These are phyloP conservation scores for Acmispon strigosus DNA, from an alignment of 306 rosid genomes.

Conservation along the genomic window DNA sequence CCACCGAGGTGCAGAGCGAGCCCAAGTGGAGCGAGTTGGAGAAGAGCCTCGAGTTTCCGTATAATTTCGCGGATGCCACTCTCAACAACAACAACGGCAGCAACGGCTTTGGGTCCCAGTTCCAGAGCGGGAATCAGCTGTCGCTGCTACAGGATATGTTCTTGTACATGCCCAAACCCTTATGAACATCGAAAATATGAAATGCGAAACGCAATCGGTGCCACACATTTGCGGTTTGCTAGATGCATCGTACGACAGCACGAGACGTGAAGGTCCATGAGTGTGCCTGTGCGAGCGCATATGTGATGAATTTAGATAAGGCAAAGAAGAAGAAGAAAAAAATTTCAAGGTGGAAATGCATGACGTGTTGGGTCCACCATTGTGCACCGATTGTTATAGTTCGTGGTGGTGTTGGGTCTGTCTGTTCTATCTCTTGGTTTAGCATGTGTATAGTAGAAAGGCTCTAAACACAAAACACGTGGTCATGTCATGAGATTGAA, in stretches of 20 bases:
- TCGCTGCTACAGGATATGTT: slow-evolving; percentile 84
- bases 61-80: slow-evolving; percentile 56
- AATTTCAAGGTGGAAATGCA: neutral
- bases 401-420: too few relatives aligned
- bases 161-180: slow-evolving; percentile 62
- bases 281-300: slow-evolving; percentile 34
- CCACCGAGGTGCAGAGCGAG: slow-evolving; percentile 88
- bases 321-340: neutral
- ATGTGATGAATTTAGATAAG: neutral
- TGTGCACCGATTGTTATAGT: neutral
- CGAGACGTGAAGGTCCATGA: slow-evolving; percentile 79
- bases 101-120: slow-evolving; percentile 41
- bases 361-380: slow-evolving; percentile 7
- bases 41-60: slow-evolving; percentile 45
- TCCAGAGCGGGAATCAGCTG: slow-evolving; percentile 52
- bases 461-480: too few relatives aligned
- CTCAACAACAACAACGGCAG: slow-evolving; percentile 22
- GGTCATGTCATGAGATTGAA: too few relatives aligned
- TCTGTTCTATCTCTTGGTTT: too few relatives aligned
- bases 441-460: too few relatives aligned
- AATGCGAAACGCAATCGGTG: neutral
- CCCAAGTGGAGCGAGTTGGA: slow-evolving; percentile 85
- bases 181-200: slow-evolving; percentile 1
- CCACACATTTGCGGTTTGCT: too few relatives aligned
- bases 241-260: slow-evolving; percentile 44